Evolutionary conservation across 164 flowering plant species (phyloP).

Genomic region (Dillenia suffruticosa): DNA sequence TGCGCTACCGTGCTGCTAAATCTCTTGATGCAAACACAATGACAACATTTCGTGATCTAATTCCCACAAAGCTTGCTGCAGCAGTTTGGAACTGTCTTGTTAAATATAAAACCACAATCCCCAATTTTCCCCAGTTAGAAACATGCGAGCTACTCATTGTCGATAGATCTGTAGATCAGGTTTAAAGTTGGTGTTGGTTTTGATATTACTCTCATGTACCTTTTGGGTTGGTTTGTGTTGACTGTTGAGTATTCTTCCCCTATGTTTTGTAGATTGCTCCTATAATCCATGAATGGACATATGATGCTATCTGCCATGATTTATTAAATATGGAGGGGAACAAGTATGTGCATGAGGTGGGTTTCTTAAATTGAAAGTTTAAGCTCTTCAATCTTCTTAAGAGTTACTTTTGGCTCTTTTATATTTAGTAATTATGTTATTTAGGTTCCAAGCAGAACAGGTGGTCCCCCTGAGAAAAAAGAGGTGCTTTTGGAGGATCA

Average conservation of each 20-base stretch:
- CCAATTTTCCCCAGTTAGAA: slow-evolving; percentile 83
- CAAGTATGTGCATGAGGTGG: slow-evolving; percentile 90
- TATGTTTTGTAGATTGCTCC: slow-evolving; percentile 75
- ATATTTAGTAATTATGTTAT: slow-evolving; percentile 5
- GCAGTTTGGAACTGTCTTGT: slow-evolving; percentile 71
- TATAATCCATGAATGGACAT: slow-evolving; percentile 98
- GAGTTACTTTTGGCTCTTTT: slow-evolving; percentile 6
- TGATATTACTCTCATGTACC: slow-evolving; percentile 1
- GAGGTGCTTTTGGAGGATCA: slow-evolving; percentile 96
- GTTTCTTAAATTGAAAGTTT: neutral
- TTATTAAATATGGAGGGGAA: slow-evolving; percentile 89
- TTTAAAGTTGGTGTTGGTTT: slow-evolving; percentile 18
- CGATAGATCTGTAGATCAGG: slow-evolving; percentile 98
- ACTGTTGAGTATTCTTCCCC: slow-evolving; percentile 6
- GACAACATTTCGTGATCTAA: slow-evolving; percentile 71
- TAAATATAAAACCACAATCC: slow-evolving; percentile 63
- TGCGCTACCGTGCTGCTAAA: slow-evolving; percentile 85
- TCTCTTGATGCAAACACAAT: slow-evolving; percentile 63
- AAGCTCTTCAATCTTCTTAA: neutral
- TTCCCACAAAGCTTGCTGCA: slow-evolving; percentile 93
- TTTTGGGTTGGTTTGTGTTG: slow-evolving; percentile 6
- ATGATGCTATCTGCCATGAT: slow-evolving; percentile 99
- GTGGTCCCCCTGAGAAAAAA: slow-evolving; percentile 75
- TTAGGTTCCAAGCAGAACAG: slow-evolving; percentile 74
- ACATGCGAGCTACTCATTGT: slow-evolving; percentile 92